Evolutionary conservation across 495 filamentous ascomycete species (phyloP).

Genomic region (Podospora appendiculata): DNA sequence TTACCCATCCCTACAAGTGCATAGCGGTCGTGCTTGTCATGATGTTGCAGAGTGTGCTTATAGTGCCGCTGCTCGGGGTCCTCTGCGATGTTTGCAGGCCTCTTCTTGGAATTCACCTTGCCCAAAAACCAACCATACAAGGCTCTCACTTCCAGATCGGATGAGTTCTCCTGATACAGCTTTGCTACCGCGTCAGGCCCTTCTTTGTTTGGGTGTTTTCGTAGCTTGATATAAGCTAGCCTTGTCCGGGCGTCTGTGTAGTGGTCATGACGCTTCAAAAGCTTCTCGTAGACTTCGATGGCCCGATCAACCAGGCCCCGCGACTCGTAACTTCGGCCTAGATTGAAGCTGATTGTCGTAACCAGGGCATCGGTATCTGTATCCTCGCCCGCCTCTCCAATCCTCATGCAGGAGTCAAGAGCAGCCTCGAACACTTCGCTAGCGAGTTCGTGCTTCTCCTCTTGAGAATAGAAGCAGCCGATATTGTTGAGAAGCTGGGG

Average conservation of each 20-base stretch:
- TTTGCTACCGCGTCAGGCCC: constrained; percentile 76
- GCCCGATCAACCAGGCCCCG: constrained; percentile 74
- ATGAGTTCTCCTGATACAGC: constrained; percentile 68
- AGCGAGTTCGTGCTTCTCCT: constrained; percentile 73
- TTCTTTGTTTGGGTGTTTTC: constrained; percentile 74
- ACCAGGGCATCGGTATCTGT: constrained; percentile 84
- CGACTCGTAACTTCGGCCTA: constrained; percentile 92
- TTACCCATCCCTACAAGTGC: constrained; percentile 95
- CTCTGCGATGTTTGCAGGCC: constrained; percentile 70
- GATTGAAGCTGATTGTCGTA: constrained; percentile 90
- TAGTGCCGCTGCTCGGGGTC: constrained; percentile 88
- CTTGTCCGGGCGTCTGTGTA: constrained; percentile 87
- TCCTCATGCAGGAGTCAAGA: constrained; percentile 73
- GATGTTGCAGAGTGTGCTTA: constrained; percentile 89
- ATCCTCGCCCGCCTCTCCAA: constrained; percentile 56
- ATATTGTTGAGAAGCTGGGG: constrained; percentile 96
- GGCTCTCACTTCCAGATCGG: constrained; percentile 82
- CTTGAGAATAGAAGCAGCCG: constrained; percentile 85
- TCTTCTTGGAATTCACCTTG: constrained; percentile 65
- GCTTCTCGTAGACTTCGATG: constrained; percentile 74
- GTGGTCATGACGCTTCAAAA: constrained; percentile 73
- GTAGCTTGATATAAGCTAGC: constrained; percentile 79
- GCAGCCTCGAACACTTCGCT: constrained; percentile 82
- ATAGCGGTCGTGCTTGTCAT: constrained; percentile 95
- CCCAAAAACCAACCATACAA: constrained; percentile 93